Evolutionary conservation across 2,329 filamentous ascomycete genomes (phyloP).

Genomic region (Aspergillus floridensis): DNA sequence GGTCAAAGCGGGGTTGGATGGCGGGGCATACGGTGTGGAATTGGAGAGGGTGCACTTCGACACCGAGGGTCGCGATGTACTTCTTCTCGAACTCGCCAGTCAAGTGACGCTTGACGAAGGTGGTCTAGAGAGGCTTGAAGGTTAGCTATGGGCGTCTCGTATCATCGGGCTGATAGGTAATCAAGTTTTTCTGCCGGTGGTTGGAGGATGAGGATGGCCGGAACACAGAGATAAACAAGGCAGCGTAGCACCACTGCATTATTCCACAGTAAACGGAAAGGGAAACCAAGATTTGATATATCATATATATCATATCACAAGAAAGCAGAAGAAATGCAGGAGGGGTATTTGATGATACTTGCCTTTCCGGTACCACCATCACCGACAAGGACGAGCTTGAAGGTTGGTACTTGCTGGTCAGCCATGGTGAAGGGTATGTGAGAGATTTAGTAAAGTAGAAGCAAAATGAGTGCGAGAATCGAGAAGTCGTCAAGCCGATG

Average conservation of each 20-base stretch:
- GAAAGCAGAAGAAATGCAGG: background rate
- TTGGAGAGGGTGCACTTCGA: slow-evolving; percentile 96
- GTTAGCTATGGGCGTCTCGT: slow-evolving; percentile 11
- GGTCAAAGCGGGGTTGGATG: slow-evolving; percentile 31
- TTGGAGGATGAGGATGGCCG: slow-evolving; percentile 23
- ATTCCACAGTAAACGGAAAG: background rate
- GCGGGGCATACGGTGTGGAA: slow-evolving; percentile 85
- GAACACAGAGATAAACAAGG: slow-evolving; percentile 18
- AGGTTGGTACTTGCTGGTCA: slow-evolving; percentile 66
- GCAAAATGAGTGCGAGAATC: slow-evolving; percentile 15
- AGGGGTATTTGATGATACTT: slow-evolving; percentile 38
- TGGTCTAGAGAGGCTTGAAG: slow-evolving; percentile 64
- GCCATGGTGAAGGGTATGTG: slow-evolving; percentile 57
- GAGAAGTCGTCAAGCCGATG: slow-evolving; percentile 22
- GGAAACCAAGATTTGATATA: background rate
- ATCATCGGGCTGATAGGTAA: slow-evolving; percentile 18
- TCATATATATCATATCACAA: background rate
- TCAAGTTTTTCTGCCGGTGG: slow-evolving; percentile 26
- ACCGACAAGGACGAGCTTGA: slow-evolving; percentile 99
- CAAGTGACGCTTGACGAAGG: slow-evolving; percentile 99
- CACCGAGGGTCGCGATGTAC: slow-evolving; percentile 99
- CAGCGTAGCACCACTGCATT: background rate
- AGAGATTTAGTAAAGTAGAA: slow-evolving; percentile 8
- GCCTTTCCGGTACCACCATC: slow-evolving; percentile 99
- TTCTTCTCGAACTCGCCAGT: slow-evolving; percentile 99